phyloP scores from a whole-genome alignment of 2,329 filamentous ascomycete genomes.

The Elsinoe arachidis region DNA sequence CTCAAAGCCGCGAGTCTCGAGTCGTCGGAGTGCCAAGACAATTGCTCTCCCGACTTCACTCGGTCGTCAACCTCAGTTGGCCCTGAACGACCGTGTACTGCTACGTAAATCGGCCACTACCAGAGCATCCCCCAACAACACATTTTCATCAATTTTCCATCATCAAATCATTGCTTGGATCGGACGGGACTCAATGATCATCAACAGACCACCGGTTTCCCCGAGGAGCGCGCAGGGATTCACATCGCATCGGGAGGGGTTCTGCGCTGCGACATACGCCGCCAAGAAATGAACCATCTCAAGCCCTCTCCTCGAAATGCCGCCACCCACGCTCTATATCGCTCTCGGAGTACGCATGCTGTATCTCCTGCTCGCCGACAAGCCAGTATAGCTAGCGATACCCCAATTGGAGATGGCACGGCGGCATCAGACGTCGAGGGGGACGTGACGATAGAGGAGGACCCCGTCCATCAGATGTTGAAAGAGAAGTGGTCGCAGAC shows the following conservation, averaged over 20 bases:
- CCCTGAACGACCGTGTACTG: conserved; percentile 33
- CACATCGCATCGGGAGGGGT: conserved; percentile 17
- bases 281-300: conserved; percentile 21
- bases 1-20: conserved; percentile 7
- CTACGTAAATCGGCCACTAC: not conserved
- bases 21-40: conserved; percentile 14
- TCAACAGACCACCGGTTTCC: conserved; percentile 3
- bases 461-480: conserved; percentile 50
- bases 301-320: conserved; percentile 32
- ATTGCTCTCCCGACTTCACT: conserved; percentile 17
- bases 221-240: conserved; percentile 16
- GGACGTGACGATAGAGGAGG: conserved; percentile 37
- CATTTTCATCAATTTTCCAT: conserved; percentile 13
- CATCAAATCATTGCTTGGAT: conserved; percentile 6
- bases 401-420: conserved; percentile 29
- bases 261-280: not conserved
- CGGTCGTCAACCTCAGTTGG: conserved; percentile 27
- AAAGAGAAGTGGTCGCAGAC: conserved; percentile 66
- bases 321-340: conserved; percentile 31
- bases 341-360: conserved; percentile 27
- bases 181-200: conserved; percentile 12
- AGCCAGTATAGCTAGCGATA: conserved; percentile 38
- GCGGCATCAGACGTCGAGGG: conserved; percentile 23
- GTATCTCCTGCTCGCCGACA: conserved; percentile 33
- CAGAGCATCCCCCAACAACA: not conserved